A percentile compares a stretch with the other conserved stretches of the same genome.
Evolutionary conservation across 192 early-diverging fungal species (phyloP).

Genomic region (Irineochytrium annulatum): DNA sequence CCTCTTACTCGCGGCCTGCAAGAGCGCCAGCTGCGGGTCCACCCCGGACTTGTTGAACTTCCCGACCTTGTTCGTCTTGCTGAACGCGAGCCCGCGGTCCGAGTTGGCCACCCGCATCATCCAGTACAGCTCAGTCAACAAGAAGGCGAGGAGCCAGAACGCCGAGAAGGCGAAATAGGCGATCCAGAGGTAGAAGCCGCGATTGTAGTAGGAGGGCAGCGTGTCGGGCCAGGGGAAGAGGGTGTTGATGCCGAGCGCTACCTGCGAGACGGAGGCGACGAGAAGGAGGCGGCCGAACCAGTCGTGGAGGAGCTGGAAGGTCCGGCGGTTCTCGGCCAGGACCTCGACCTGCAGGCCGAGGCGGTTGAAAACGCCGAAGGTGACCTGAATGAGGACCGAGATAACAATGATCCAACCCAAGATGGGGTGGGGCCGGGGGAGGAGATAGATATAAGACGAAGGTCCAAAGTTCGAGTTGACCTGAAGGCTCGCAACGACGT

Average conservation of each 20-base stretch:
- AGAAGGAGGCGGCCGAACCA: slow-evolving; percentile 22
- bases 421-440: slow-evolving; percentile 31
- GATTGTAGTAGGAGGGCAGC: slow-evolving; percentile 7
- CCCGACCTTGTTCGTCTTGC: neutral
- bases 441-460: slow-evolving; percentile 14
- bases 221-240: slow-evolving; percentile 30
- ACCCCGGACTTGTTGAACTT: neutral
- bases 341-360: slow-evolving; percentile 33
- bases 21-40: neutral
- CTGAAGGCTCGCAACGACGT: neutral
- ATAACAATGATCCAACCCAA: slow-evolving; percentile 27
- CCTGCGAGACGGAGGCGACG: slow-evolving; percentile 23
- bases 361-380: slow-evolving; percentile 25
- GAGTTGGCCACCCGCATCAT: neutral
- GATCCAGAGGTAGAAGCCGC: slow-evolving; percentile 29
- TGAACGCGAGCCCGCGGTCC: neutral
- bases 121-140: slow-evolving; percentile 18
- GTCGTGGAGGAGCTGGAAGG: slow-evolving; percentile 17
- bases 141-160: slow-evolving; percentile 27
- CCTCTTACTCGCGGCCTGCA: neutral
- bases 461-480: neutral
- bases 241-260: slow-evolving; percentile 32
- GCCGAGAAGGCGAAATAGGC: slow-evolving; percentile 24
- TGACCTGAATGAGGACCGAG: slow-evolving; percentile 28
- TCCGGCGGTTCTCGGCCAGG: slow-evolving; percentile 9